These are phyloP conservation scores for Neofusicoccum kwambonambiense DNA, from an alignment of 2,329 filamentous ascomycete genomes.

Conservation along the genomic window DNA sequence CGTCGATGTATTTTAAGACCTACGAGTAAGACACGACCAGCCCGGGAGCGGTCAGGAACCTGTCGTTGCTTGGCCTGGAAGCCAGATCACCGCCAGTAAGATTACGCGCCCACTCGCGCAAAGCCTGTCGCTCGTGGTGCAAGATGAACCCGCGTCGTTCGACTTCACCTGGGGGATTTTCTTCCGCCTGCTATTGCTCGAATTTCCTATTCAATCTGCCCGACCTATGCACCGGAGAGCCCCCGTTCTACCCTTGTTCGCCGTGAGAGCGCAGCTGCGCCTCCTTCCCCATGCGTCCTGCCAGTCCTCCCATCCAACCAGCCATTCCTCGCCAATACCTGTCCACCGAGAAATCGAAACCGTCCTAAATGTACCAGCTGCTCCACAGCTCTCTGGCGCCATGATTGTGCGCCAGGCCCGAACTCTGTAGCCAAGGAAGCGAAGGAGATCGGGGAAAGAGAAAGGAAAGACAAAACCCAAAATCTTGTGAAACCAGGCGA, in stretches of 20 bases:
- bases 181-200: background rate
- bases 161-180: background rate
- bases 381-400: background rate
- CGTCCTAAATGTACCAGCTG: background rate
- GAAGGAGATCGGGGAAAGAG: background rate
- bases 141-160: background rate
- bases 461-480: background rate
- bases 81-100: background rate
- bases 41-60: no score
- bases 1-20: no score
- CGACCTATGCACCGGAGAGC: constrained; percentile 3
- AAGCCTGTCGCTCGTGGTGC: background rate
- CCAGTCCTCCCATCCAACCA: background rate
- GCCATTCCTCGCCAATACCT: background rate
- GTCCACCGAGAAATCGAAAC: constrained; percentile 4
- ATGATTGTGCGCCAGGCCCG: background rate
- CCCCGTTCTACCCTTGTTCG: background rate
- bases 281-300: background rate
- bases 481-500: background rate
- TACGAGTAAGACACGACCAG: no score
- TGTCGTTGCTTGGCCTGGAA: background rate
- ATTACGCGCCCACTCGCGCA: background rate
- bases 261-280: background rate
- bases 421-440: background rate
- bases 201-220: constrained; percentile 14